Evolutionary conservation across 1,139 yeast species (phyloP), one percentile per base, ranked within the genome.

Genomic region (Sugiyamaella pinicola): DNA sequence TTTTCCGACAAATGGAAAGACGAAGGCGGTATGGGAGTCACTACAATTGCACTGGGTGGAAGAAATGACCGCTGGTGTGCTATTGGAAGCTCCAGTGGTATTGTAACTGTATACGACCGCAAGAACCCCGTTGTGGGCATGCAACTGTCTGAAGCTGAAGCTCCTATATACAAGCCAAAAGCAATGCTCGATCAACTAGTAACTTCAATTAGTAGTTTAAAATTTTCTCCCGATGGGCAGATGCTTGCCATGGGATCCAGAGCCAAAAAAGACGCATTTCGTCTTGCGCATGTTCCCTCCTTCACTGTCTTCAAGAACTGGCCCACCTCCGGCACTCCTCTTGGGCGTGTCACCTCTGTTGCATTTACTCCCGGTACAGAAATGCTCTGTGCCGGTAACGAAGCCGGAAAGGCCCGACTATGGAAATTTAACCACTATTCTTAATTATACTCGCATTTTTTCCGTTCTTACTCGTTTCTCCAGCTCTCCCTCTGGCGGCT

Each of bases 271-370:
- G 98, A 95, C 69, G 89, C 96, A 1, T 74, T 95, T 58, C 80
- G 91, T 64, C 69, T 95, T 60, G 93, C 90, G 12, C 99, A 95
- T 66, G 72, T 93, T 55, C 96, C 98, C 10, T 79, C 90, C 9
- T 90, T 93, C 57, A 81, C 88, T 10, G 96, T 88, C 2, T 95
- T 84, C 70, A 78, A 84, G 53, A 95, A 95, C 74, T 95, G 99
- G 99, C 99, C 99, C 18, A 93, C 98, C 2, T 84, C 93, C 54
- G 93, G 90, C 7, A 91, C 99, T 0, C 99, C 99, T 3, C 78
- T 95, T 60, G 99, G 99, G 22, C 83, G 85, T 61, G 96, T 95
- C 40, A 88, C 97, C 1, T 73, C 85, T n/a, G 85, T 83, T 3
- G 80, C 83, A 9, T 91, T 91, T 69, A 83, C 95, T 24, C 91